These are phyloP conservation scores for Ambrosia trifida DNA, from an alignment of 129 eudicot genomes.

Conservation along the genomic window DNA sequence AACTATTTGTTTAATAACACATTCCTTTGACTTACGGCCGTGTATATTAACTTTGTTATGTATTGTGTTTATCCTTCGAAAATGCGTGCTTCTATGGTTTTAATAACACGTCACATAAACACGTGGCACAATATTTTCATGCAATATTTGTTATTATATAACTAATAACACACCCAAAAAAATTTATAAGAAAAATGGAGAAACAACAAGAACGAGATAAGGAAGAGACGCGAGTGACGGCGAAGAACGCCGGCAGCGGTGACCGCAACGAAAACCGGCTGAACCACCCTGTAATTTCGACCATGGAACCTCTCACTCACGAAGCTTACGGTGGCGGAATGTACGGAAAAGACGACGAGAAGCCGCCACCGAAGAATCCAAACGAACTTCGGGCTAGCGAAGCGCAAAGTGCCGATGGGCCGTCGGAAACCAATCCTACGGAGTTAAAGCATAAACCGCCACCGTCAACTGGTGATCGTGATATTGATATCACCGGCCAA, in stretches of 20 bases:
- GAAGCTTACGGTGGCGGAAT: constrained; percentile 82
- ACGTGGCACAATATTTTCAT: neutral
- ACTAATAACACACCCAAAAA: neutral
- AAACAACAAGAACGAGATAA: constrained; percentile 33
- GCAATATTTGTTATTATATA: neutral
- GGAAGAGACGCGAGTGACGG: constrained; percentile 7
- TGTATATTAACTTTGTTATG: no score
- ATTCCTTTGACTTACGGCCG: no score
- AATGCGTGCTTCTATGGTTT: neutral
- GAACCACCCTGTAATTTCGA: constrained; percentile 40
- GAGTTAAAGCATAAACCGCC: constrained; percentile 55
- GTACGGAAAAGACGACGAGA: constrained; percentile 51
- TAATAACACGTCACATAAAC: constrained; percentile 11
- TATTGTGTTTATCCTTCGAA: no score
- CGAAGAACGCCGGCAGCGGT: constrained; percentile 10
- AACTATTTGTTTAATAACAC: no score
- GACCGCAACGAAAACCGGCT: constrained; percentile 6
- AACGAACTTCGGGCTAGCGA: constrained; percentile 46
- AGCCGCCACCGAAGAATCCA: constrained; percentile 18
- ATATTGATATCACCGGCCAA: constrained; percentile 72
- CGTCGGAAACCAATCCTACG: constrained; percentile 33
- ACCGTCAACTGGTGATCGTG: constrained; percentile 67
- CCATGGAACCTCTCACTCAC: constrained; percentile 52
- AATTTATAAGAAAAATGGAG: constrained; percentile 2
- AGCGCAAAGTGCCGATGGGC: constrained; percentile 79